Evolutionary conservation across 768 basidiomycete species (phyloP).

Genomic region (Lactifluus piperatus): DNA sequence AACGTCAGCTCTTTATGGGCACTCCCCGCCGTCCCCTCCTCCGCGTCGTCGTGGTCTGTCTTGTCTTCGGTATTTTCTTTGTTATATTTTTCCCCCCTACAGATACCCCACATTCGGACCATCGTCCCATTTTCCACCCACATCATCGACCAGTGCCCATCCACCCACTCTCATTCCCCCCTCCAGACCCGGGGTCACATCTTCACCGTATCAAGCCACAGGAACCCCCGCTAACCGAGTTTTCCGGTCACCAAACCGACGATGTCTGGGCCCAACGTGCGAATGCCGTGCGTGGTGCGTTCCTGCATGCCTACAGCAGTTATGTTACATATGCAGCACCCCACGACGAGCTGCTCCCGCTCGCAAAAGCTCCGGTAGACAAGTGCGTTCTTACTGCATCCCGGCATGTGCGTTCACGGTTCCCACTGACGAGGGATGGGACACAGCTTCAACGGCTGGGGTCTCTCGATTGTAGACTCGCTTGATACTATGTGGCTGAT

Average conservation of each 20-base stretch:
- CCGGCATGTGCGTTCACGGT: neutral
- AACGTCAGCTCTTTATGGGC: neutral
- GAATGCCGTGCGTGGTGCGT: slow-evolving; percentile 49
- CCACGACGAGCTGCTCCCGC: slow-evolving; percentile 52
- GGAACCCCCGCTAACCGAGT: neutral
- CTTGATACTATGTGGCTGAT: slow-evolving; percentile 83
- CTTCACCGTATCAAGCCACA: neutral
- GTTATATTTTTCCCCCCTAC: neutral
- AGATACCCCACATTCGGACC: neutral
- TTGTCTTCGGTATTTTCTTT: neutral
- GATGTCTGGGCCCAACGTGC: slow-evolving; percentile 44
- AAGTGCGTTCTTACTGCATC: slow-evolving; percentile 34
- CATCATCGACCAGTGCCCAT: neutral
- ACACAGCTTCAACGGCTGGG: slow-evolving; percentile 72
- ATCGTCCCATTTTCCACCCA: too few species aligned
- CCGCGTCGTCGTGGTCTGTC: neutral
- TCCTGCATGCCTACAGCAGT: slow-evolving; percentile 55
- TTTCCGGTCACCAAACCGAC: neutral
- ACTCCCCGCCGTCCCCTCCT: neutral
- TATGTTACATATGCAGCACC: slow-evolving; percentile 53
- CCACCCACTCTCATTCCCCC: neutral
- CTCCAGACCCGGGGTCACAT: neutral
- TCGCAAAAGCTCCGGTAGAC: slow-evolving; percentile 38
- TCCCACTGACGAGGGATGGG: neutral
- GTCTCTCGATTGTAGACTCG: slow-evolving; percentile 68